A percentile compares a stretch with the other conserved stretches of the same genome.
Evolutionary conservation across 1,139 yeast genomes (phyloP).

Genomic region (Yamadazyma atmosphaerica): DNA sequence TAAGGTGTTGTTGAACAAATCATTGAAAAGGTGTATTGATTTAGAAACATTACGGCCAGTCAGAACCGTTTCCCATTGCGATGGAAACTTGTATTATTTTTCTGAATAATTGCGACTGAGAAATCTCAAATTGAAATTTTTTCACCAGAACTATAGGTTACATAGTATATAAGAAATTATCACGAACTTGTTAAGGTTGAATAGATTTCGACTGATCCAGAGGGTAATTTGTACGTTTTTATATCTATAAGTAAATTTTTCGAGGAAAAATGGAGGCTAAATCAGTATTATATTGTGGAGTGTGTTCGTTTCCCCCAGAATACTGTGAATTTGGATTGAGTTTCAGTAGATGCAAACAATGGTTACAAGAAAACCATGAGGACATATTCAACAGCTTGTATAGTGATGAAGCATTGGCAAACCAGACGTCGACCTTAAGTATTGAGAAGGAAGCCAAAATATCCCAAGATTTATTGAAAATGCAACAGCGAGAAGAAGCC

Average conservation of each 20-base stretch:
- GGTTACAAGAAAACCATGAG: slow-evolving; percentile 65
- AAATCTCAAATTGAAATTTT: background rate
- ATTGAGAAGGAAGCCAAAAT: slow-evolving; percentile 81
- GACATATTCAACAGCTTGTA: slow-evolving; percentile 63
- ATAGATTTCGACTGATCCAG: too few species aligned
- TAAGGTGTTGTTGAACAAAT: slow-evolving; percentile 46
- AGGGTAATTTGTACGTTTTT: too few species aligned
- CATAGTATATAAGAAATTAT: too few species aligned
- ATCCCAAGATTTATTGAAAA: slow-evolving; percentile 77
- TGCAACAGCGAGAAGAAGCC: slow-evolving; percentile 87
- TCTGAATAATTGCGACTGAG: background rate
- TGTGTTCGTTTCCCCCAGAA: slow-evolving; percentile 88
- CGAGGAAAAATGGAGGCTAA: slow-evolving; percentile 39
- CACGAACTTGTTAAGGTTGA: too few species aligned
- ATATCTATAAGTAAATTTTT: background rate
- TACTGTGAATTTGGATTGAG: slow-evolving; percentile 91
- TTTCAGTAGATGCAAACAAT: slow-evolving; percentile 77
- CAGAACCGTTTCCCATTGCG: slow-evolving; percentile 32
- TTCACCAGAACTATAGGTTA: background rate
- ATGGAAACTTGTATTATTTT: slow-evolving; percentile 7
- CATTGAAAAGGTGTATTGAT: slow-evolving; percentile 68
- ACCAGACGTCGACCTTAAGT: slow-evolving; percentile 55
- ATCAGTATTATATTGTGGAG: slow-evolving; percentile 68
- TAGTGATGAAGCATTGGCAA: slow-evolving; percentile 53
- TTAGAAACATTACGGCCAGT: slow-evolving; percentile 70